Evolutionary conservation across 1,284 basidiomycete genomes (phyloP), one percentile per base, ranked within the genome.

Genomic region (Schizophyllum amplum): DNA sequence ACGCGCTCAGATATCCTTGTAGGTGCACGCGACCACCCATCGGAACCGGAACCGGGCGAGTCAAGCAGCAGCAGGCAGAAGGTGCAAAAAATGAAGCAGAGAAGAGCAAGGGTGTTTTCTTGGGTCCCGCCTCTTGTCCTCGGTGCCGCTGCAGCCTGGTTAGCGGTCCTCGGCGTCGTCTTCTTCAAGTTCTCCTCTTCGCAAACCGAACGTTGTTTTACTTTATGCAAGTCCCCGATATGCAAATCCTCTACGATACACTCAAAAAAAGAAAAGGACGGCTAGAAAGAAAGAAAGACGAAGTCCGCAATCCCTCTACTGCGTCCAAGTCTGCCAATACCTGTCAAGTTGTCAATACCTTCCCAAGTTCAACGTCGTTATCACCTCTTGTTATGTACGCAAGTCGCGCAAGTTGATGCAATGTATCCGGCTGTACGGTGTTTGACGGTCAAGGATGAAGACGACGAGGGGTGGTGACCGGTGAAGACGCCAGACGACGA

Each of bases 271-370:
- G 33, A 42, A 42, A 42, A 42, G 33, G 33, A 42, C 33, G 17
- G 13, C 33, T 17, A 42, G 33, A 42, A 42, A 42, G 17, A 9
- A 42, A 17, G 17, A 42, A 42, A 42, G 13, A 9, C 33, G 17
- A 17, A 42, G 11, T 9, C 17, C 33, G 17, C 11, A 13, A 17
- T 42, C 33, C 33, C 13, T 17, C 33, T 42, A n/a, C n/a, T n/a
- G n/a, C 33, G 33, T 42, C 33, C 13, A 42, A 42, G 13, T 17
- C 11, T 17, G 13, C 7, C 33, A 66, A 65, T 60, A 63, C 53
- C 27, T 56, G 55, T 63, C 63, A 68, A 71, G 67, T 68, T 68
- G 57, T 42, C 33, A 42, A 42, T 42, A 42, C 33, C 7, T 42
- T 42, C 13, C 17, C 33, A 42, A 42, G 33, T 42, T n/a, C n/a